These are phyloP conservation scores for Naganishia onofrii DNA, from an alignment of 768 basidiomycete species.

Conservation along the genomic window DNA sequence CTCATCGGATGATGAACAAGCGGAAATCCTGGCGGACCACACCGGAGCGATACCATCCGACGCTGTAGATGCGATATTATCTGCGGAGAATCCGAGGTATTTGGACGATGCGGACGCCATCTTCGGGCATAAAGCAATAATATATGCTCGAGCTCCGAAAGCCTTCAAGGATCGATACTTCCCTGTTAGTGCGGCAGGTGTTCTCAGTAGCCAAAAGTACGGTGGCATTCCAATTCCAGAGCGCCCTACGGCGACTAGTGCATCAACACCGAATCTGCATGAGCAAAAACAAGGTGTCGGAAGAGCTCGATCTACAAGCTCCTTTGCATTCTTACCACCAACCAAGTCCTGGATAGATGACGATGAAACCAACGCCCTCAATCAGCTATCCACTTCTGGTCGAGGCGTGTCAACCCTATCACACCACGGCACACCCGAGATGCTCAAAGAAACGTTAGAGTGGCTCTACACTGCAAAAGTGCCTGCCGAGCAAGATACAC, in stretches of 20 bases:
- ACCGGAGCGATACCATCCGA: conserved; percentile 14
- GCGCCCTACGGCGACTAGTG: background rate
- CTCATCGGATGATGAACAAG: conserved; percentile 57
- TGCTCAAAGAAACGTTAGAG: conserved; percentile 87
- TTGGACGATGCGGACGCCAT: conserved; percentile 57
- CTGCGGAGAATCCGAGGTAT: background rate
- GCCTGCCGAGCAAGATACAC: conserved; percentile 51
- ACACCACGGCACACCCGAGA: conserved; percentile 60
- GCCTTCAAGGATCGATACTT: conserved; percentile 88
- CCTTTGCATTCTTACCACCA: background rate
- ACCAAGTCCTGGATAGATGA: background rate
- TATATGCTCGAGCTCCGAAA: conserved; percentile 87
- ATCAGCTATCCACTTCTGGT: background rate
- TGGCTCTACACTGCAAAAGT: conserved; percentile 92
- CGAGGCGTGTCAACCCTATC: conserved; percentile 7
- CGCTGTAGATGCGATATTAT: conserved; percentile 22
- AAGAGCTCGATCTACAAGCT: background rate
- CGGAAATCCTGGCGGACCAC: conserved; percentile 43
- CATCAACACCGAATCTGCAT: conserved; percentile 7
- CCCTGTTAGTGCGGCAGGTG: conserved; percentile 56
- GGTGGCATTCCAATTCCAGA: background rate
- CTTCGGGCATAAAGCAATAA: conserved; percentile 95
- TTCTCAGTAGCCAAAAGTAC: background rate
- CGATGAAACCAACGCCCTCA: background rate
- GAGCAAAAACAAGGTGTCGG: background rate